Evolutionary conservation across 768 basidiomycete genomes (phyloP), one percentile per base, ranked within the genome.

Genomic region (Dioszegia crocea): DNA sequence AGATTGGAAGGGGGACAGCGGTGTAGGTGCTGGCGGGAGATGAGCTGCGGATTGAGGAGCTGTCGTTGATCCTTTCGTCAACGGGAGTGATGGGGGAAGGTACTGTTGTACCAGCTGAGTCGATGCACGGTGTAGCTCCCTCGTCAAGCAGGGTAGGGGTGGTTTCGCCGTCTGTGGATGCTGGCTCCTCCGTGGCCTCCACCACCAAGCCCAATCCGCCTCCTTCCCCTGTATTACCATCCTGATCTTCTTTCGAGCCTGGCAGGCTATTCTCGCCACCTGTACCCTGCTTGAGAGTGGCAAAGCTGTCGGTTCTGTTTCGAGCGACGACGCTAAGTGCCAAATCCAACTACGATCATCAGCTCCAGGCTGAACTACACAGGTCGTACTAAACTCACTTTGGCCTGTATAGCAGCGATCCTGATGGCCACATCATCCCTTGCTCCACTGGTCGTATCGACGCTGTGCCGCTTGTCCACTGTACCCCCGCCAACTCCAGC

Each of bases 401-500:
- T 94, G 64, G 88, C 85, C 78, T 94, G 91, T 59, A 96, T 93
- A 76, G 88, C 85, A 47, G 88, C 70, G 45, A 96, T 88, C 76
- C 91, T 90, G 74, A 88, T 84, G 24, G 89, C 87, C 56, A 96
- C 92, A 70, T 84, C 85, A 67, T 93, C 91, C 16, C 89, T 88
- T 38, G 77, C 71, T 62, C 23, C 59, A 3, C 10, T 19, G n/a
- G n/a, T 21, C 16, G 24, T 53, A 53, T 53, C 53, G 36, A 40
- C 31, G 29, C 54, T 45, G 48, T 38, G 44, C 60, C 44, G 64
- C 61, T 38, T 45, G 43, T 41, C 38, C 19, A 27, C 39, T 33
- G 4, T 21, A 21, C 21, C 43, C 27, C 38, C 54, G n/a, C 38
- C 38, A 10, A 6, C 6, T 9, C 49, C 49, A 16, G 5, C 6